Percentiles rank a stretch among this genome's conserved stretches.
Evolutionary conservation across 2,329 filamentous ascomycete species (phyloP).

Genomic region (Dothideomycetes sp.): DNA sequence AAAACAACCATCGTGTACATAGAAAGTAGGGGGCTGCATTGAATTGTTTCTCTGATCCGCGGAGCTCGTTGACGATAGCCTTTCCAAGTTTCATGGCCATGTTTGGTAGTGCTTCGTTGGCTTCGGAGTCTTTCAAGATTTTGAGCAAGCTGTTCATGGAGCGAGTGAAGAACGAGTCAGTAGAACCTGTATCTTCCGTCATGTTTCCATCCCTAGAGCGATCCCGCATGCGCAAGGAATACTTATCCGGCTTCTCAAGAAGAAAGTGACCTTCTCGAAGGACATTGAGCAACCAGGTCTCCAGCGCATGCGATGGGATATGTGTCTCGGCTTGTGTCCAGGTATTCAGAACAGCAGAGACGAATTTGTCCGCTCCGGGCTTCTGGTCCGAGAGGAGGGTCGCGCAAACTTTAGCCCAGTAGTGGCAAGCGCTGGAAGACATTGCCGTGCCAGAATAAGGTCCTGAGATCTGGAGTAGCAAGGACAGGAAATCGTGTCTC

Average conservation of each 20-base stretch:
- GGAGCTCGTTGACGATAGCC: slow-evolving; percentile 61
- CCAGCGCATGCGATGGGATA: slow-evolving; percentile 80
- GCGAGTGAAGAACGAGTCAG: slow-evolving; percentile 78
- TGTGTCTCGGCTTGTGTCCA: slow-evolving; percentile 83
- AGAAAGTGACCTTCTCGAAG: slow-evolving; percentile 88
- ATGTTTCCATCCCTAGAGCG: slow-evolving; percentile 59
- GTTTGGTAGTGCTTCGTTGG: slow-evolving; percentile 74
- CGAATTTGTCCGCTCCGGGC: slow-evolving; percentile 65
- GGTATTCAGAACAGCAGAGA: slow-evolving; percentile 74
- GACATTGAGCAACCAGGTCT: slow-evolving; percentile 90
- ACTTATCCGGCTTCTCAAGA: slow-evolving; percentile 73
- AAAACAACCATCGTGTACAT: slow-evolving; percentile 85
- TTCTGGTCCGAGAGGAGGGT: slow-evolving; percentile 69
- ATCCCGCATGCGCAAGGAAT: slow-evolving; percentile 54
- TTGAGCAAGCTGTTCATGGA: slow-evolving; percentile 75
- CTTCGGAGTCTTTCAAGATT: slow-evolving; percentile 67
- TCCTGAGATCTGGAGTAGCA: slow-evolving; percentile 55
- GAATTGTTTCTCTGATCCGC: slow-evolving; percentile 56
- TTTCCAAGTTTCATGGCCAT: slow-evolving; percentile 75
- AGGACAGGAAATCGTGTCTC: slow-evolving; percentile 71
- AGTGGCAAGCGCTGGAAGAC: slow-evolving; percentile 77
- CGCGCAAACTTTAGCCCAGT: slow-evolving; percentile 81
- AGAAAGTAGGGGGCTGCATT: slow-evolving; percentile 67
- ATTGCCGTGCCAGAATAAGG: slow-evolving; percentile 18
- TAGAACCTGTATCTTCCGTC: slow-evolving; percentile 67